Evolutionary conservation across 441 rosid genomes (phyloP).

Genomic region (Populus trichocarpa): DNA sequence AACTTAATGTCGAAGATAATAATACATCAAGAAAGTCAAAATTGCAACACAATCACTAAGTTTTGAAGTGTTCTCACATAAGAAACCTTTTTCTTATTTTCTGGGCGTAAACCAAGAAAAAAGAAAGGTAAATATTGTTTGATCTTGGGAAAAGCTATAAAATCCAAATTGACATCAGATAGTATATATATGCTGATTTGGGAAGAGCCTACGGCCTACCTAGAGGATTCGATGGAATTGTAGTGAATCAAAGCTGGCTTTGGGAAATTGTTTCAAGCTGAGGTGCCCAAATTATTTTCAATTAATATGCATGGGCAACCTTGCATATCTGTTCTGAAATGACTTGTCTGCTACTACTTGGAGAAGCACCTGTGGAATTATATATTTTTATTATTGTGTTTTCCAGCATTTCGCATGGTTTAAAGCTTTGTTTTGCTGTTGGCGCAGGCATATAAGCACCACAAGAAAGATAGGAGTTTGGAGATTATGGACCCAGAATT

Average conservation of each 20-base stretch:
- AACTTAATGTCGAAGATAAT: no score
- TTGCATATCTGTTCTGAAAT: not conserved
- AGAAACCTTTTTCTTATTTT: no score
- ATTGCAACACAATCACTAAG: no score
- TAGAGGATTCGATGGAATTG: not conserved
- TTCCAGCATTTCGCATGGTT: not conserved
- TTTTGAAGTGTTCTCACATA: no score
- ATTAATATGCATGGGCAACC: not conserved
- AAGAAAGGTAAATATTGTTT: no score
- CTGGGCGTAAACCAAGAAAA: no score
- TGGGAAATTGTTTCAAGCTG: not conserved
- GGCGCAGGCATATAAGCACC: slow-evolving; percentile 64
- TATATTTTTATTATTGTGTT: not conserved
- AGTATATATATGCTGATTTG: no score
- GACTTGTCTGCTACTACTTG: not conserved
- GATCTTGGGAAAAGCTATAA: no score
- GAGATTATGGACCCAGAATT: slow-evolving; percentile 63
- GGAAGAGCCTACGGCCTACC: not conserved
- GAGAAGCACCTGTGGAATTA: not conserved
- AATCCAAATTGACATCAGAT: no score
- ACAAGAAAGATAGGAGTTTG: slow-evolving; percentile 63
- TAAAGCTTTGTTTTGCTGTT: not conserved
- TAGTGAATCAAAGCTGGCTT: not conserved
- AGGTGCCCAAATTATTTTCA: not conserved
- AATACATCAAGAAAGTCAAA: no score